These are phyloP conservation scores for Penicillium taxi DNA, from an alignment of 495 filamentous ascomycete genomes.

Conservation along the genomic window DNA sequence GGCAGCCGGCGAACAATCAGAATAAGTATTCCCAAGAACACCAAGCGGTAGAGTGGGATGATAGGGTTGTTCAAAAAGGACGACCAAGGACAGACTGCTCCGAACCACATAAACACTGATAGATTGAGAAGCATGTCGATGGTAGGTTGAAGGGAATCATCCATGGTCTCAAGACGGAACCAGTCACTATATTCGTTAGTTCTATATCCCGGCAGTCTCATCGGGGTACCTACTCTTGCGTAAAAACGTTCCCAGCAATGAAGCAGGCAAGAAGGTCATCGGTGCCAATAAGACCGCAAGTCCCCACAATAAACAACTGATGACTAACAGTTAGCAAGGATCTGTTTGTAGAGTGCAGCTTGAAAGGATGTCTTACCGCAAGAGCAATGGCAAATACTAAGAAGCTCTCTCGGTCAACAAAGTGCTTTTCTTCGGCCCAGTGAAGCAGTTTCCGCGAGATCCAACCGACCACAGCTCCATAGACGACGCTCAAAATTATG, in stretches of 20 bases:
- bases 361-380: conserved; percentile 52
- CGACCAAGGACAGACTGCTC: conserved; percentile 78
- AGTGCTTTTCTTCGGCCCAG: conserved; percentile 74
- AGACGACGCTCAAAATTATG: conserved; percentile 69
- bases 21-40: conserved; percentile 73
- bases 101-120: conserved; percentile 85
- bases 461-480: conserved; percentile 72
- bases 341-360: conserved; percentile 5
- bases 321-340: conserved; percentile 7
- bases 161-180: conserved; percentile 81
- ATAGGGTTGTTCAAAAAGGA: conserved; percentile 58
- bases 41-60: conserved; percentile 68
- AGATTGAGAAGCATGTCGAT: conserved; percentile 86
- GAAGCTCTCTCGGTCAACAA: conserved; percentile 86
- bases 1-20: conserved; percentile 74
- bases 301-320: conserved; percentile 72
- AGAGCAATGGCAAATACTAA: conserved; percentile 82
- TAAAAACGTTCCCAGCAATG: conserved; percentile 85
- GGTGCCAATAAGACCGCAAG: conserved; percentile 81
- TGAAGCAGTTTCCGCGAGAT: conserved; percentile 73
- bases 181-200: conserved; percentile 52
- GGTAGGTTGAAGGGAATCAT: conserved; percentile 84
- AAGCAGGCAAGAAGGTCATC: conserved; percentile 94
- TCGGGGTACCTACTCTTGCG: conserved; percentile 53
- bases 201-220: not conserved